A percentile compares a stretch with the other conserved stretches of the same genome.
phyloP scores from a whole-genome alignment of 768 basidiomycete genomes.

The Psilocybe tampanensis region DNA sequence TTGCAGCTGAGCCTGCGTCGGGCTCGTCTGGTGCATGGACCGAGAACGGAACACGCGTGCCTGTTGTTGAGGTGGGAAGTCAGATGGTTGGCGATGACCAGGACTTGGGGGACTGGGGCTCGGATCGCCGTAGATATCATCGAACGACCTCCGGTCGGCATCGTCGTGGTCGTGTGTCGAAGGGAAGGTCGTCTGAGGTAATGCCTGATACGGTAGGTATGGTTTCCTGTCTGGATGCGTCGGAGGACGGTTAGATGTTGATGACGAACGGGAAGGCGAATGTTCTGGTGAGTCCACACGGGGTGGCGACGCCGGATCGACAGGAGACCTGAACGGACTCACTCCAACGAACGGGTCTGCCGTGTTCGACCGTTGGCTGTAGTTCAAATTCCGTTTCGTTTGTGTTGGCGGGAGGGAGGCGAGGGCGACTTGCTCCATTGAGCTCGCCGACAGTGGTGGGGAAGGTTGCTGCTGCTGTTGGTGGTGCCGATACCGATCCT shows the following conservation, averaged over 20 bases:
- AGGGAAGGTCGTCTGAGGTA: not conserved
- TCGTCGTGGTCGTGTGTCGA: not conserved
- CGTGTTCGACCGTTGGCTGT: not conserved
- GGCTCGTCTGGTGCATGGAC: conserved; percentile 51
- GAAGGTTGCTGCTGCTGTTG: conserved; percentile 29
- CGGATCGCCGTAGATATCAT: conserved; percentile 21
- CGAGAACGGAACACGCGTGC: conserved; percentile 54
- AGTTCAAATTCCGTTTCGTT: not conserved
- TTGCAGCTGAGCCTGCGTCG: conserved; percentile 24
- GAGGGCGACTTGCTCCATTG: conserved; percentile 49
- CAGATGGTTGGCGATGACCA: conserved; percentile 25
- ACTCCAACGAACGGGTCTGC: not conserved
- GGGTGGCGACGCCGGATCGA: not conserved
- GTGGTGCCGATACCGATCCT: not conserved
- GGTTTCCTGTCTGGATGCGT: conserved; percentile 58
- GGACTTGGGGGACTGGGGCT: conserved; percentile 10
- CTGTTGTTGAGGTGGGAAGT: too few relatives aligned
- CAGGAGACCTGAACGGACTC: conserved; percentile 24
- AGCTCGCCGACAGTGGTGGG: conserved; percentile 44
- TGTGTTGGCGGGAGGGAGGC: conserved; percentile 19
- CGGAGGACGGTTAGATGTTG: conserved; percentile 31
- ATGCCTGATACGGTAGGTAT: conserved; percentile 8
- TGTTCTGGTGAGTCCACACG: conserved; percentile 18
- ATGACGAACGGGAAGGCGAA: conserved; percentile 22
- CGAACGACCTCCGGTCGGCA: conserved; percentile 22